These are phyloP conservation scores for Yamadazyma conglobata DNA, from an alignment of 1,139 yeast species.

Conservation along the genomic window DNA sequence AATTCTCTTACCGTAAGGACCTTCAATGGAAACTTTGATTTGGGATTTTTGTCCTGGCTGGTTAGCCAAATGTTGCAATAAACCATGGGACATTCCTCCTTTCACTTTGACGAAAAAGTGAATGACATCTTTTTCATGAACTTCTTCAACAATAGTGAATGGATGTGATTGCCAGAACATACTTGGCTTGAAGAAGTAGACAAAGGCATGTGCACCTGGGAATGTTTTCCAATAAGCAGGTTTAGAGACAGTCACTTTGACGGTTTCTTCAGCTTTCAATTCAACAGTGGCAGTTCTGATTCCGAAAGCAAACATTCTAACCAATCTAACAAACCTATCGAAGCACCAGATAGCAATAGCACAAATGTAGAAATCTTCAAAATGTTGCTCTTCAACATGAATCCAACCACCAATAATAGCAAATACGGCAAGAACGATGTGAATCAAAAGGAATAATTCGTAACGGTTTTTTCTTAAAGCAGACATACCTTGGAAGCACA, in stretches of 20 bases:
- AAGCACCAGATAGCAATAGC: constrained; percentile 61
- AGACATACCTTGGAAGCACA: constrained; percentile 47
- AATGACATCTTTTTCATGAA: constrained; percentile 26
- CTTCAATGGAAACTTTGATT: constrained; percentile 36
- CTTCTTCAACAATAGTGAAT: constrained; percentile 44
- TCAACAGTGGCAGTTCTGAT: constrained; percentile 46
- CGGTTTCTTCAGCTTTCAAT: constrained; percentile 45
- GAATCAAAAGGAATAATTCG: constrained; percentile 60
- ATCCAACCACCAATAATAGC: constrained; percentile 59
- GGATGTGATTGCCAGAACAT: constrained; percentile 61
- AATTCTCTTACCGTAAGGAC: constrained; percentile 37
- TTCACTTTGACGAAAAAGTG: constrained; percentile 38
- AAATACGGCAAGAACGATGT: constrained; percentile 53
- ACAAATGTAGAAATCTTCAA: constrained; percentile 47
- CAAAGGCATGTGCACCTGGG: constrained; percentile 39
- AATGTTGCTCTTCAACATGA: constrained; percentile 49
- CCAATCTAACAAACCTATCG: constrained; percentile 53
- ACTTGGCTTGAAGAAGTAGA: constrained; percentile 36
- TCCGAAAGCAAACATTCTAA: constrained; percentile 50
- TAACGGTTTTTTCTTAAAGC: constrained; percentile 55
- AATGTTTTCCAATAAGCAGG: constrained; percentile 39
- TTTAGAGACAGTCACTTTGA: constrained; percentile 33
- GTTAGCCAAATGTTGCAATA: constrained; percentile 39
- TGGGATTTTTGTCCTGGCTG: constrained; percentile 42
- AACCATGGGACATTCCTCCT: constrained; percentile 44